Base-by-base conservation (phyloP, 2,329 filamentous ascomycete species). In the Fusarium citri region DNA sequence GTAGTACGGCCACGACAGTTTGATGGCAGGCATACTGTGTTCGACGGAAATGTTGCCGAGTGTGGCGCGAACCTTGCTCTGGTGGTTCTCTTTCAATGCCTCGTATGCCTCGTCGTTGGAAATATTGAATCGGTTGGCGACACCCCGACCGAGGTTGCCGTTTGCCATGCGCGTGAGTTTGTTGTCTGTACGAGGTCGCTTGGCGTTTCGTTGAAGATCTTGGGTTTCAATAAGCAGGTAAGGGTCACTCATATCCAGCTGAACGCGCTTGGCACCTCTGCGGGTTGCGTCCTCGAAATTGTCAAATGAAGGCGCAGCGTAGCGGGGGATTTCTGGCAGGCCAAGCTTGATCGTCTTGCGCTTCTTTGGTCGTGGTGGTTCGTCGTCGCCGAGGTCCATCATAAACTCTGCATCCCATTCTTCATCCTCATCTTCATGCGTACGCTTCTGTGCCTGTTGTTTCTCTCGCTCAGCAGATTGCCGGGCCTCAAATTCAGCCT, bases 91-190 rank as follows among this genome's bases (percentile, higher is more conserved):
- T 80, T 98, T 98, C 46, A 99, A 87, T 64, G 94, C 89, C 76
- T 98, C 94, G 78, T 99, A 99, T 3, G 94, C 94, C 63, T 96
- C 92, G 76, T 99, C 96, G 69, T 98, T 98, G 30, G 94, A 97
- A 62, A 97, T 92, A 77, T 98, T 98, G 85, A 97, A 99, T 43
- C 95, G 91, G 72, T 91, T 88, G 40, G 88, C 88, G 37, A 97
- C 86, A 59, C 93, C 90, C 57, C 91, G 92, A 5, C 90, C 89
- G 43, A 94, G 82, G 53, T 89, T 91, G 18, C 90, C 89, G 59
- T 88, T 91, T 10, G 87, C 89, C 83, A 89, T 90, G 67, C 87
- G 90, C 80, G 87, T 91, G 69, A 88, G 85, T 67, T 89, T 89
- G 54, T 84, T 81, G 60, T 87, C 83, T 16, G 83, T 74, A 45